Conservation (phyloP, 2,329 filamentous ascomycete genomes). For the Fusarium napiforme region DNA sequence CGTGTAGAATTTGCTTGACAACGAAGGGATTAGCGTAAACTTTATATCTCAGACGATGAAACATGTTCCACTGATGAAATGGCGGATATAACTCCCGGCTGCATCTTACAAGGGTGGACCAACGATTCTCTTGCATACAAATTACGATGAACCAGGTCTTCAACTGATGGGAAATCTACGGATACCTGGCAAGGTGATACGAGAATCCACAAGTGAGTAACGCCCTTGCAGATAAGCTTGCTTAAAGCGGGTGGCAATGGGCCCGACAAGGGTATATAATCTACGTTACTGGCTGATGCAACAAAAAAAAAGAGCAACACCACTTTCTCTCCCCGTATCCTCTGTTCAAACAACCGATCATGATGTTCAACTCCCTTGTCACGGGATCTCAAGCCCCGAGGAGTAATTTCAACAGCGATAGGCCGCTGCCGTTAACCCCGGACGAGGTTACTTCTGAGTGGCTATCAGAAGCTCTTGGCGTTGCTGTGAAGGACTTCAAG, state of each 20-base stretch:
- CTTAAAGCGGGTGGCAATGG: neutral
- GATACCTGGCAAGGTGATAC: no score
- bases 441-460: constrained; percentile 1
- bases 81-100: neutral
- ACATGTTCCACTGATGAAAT: neutral
- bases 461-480: neutral
- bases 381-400: neutral
- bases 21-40: neutral
- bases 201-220: neutral
- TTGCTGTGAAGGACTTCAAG: neutral
- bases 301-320: neutral
- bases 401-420: neutral
- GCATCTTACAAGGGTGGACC: neutral
- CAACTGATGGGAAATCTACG: no score
- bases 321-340: neutral
- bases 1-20: no score
- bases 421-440: neutral
- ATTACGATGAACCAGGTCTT: neutral
- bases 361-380: neutral
- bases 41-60: neutral
- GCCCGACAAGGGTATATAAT: neutral
- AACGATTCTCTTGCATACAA: neutral
- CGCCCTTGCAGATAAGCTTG: neutral
- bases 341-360: neutral
- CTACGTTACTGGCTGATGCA: neutral